These are phyloP conservation scores for Daldinia caldariorum DNA, from an alignment of 495 filamentous ascomycete species.

Conservation along the genomic window DNA sequence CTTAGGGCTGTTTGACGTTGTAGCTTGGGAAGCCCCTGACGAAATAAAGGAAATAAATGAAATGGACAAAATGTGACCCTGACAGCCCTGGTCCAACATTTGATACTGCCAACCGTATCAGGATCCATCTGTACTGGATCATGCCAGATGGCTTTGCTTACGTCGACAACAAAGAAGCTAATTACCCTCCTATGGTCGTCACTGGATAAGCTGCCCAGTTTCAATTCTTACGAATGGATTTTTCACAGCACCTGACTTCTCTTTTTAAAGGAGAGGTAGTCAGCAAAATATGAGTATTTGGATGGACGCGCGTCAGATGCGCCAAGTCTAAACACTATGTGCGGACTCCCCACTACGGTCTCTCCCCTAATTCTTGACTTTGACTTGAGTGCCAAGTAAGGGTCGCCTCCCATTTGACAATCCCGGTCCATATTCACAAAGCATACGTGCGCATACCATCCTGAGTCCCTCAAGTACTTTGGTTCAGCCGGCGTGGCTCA, in stretches of 20 bases:
- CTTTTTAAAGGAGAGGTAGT: neutral
- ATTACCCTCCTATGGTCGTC: neutral
- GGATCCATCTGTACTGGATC: constrained; percentile 10
- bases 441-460: constrained; percentile 29
- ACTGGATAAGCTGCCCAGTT: constrained; percentile 11
- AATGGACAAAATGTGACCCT: constrained; percentile 12
- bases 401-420: constrained; percentile 21
- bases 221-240: constrained; percentile 19
- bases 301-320: constrained; percentile 40
- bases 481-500: constrained; percentile 40
- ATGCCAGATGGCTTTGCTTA: constrained; percentile 28
- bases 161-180: constrained; percentile 13
- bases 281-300: constrained; percentile 19
- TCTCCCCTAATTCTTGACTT: constrained; percentile 15
- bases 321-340: constrained; percentile 33
- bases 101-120: constrained; percentile 41
- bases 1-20: constrained; percentile 33
- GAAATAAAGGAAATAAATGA: neutral
- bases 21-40: constrained; percentile 20
- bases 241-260: neutral
- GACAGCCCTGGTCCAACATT: neutral
- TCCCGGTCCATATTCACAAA: constrained; percentile 28
- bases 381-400: constrained; percentile 14
- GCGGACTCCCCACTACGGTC: constrained; percentile 37
- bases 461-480: constrained; percentile 23